Percentiles rank a stretch among this genome's conserved stretches.
These are phyloP conservation scores for Nemania serpens DNA, from an alignment of 2,329 filamentous ascomycete species.

Conservation along the genomic window DNA sequence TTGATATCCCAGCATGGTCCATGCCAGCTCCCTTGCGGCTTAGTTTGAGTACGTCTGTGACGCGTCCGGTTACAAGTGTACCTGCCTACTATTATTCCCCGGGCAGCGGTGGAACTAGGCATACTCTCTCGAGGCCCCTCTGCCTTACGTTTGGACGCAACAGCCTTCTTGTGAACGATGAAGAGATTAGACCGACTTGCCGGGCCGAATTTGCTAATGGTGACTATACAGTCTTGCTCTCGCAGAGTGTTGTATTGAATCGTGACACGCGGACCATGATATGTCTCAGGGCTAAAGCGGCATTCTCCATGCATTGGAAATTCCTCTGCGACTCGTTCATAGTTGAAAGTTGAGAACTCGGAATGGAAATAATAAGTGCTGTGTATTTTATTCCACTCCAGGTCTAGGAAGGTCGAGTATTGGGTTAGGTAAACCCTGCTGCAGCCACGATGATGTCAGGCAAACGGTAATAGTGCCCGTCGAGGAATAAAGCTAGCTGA, in stretches of 20 bases:
- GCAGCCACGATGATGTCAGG: neutral
- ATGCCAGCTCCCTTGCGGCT: neutral
- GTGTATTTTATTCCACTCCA: neutral
- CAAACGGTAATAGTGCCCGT: neutral
- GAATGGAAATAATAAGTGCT: neutral
- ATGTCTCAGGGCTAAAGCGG: neutral
- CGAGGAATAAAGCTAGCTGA: neutral
- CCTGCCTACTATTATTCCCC: neutral
- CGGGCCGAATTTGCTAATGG: neutral
- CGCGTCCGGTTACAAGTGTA: conserved; percentile 13
- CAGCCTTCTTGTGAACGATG: neutral
- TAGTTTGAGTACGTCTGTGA: conserved; percentile 12
- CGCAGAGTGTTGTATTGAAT: neutral
- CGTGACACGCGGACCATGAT: neutral
- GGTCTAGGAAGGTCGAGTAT: neutral
- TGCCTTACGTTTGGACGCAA: neutral
- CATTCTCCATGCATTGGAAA: neutral
- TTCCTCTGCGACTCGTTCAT: neutral
- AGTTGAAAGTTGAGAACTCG: neutral
- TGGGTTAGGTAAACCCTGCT: neutral
- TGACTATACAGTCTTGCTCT: neutral
- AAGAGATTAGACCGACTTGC: neutral
- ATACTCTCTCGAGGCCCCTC: neutral
- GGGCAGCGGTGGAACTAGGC: conserved; percentile 10
- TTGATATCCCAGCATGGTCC: conserved; percentile 2